Base-by-base conservation (phyloP, 2,329 filamentous ascomycete genomes). In the Penicillium sp. region DNA sequence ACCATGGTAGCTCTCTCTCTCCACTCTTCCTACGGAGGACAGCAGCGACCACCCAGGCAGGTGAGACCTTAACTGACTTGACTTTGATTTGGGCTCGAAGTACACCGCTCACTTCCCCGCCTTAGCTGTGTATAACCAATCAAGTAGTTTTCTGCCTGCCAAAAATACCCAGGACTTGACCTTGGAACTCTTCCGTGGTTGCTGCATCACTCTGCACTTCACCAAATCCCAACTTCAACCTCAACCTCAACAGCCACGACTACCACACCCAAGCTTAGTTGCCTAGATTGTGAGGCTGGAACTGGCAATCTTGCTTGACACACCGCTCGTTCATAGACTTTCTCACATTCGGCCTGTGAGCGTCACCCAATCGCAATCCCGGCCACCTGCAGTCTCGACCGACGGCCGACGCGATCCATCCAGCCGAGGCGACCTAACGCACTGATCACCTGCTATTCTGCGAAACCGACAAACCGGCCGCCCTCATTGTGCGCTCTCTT, bases 211-310 rank as follows among this genome's bases (percentile, higher is more conserved):
- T 31, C 47, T 18, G 47, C 34, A 43, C 22, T 14, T 16, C 35
- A 29, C 51, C 34, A 31, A 51, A 35, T 43, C 31, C 22, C 54
- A 40, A n/a, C 44, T 44, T 42, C 51, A 37, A 50, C 48, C 18
- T 49, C 26, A n/a, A 18, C 45, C 13, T 50, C 38, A 34, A 24
- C 50, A 31, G 34, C 29, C 20, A 5, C 32, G 37, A 32, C 43
- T 50, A 34, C 22, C 13, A 26, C 3, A 31, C n/a, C 4, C 40
- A 46, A 37, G 18, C 37, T 22, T 52, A 31, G 18, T 34, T 53
- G 39, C 40, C 50, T 55, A 74, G 73, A 61, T 57, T 55, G 72
- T 74, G 73, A 75, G 72, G 72, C 73, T 74, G 63, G 63, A 67
- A 26, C 29, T 2, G 11, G 14, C 5, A 1, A 20, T 35, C 29